These are phyloP conservation scores for Linnemannia schmuckeri DNA, from an alignment of 192 early-diverging fungal genomes.

Conservation along the genomic window DNA sequence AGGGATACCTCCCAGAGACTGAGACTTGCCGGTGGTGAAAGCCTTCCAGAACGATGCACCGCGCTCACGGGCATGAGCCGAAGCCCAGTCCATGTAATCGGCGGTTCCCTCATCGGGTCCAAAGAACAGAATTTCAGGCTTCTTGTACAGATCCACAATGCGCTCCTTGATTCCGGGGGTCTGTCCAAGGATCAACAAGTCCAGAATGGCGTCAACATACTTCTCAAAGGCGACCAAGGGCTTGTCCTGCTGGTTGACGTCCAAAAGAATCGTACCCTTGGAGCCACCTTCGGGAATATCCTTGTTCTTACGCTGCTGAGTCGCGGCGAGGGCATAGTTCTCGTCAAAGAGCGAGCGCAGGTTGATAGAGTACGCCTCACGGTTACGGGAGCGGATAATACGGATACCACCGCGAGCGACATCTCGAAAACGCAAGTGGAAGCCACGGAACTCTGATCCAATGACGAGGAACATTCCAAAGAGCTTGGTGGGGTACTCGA, in stretches of 20 bases:
- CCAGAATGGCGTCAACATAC: conserved; percentile 67
- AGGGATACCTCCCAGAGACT: conserved; percentile 95
- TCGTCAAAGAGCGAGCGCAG: conserved; percentile 96
- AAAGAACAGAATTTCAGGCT: conserved; percentile 95
- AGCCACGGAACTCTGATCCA: conserved; percentile 98
- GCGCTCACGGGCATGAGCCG: conserved; percentile 90
- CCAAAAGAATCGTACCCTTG: conserved; percentile 90
- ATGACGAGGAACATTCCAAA: conserved; percentile 98
- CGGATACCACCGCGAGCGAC: conserved; percentile 99
- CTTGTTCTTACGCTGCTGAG: conserved; percentile 99
- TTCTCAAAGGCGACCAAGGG: conserved; percentile 49
- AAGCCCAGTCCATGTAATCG: conserved; percentile 99
- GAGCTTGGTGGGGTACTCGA: conserved; percentile 93
- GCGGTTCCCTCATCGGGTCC: conserved; percentile 82
- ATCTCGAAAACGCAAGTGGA: conserved; percentile 98
- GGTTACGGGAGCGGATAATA: conserved; percentile 96
- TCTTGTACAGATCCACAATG: conserved; percentile 90
- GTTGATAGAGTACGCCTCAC: conserved; percentile 97
- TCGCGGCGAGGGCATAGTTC: conserved; percentile 96
- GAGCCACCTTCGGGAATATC: conserved; percentile 99
- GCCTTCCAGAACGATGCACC: conserved; percentile 98
- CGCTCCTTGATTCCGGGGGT: conserved; percentile 97
- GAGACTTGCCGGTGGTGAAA: conserved; percentile 98
- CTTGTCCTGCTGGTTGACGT: conserved; percentile 55
- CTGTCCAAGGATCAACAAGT: conserved; percentile 91